Evolutionary conservation across 2,329 filamentous ascomycete genomes (phyloP), one percentile per base, ranked within the genome.

Genomic region (Sphaceloma murrayae): DNA sequence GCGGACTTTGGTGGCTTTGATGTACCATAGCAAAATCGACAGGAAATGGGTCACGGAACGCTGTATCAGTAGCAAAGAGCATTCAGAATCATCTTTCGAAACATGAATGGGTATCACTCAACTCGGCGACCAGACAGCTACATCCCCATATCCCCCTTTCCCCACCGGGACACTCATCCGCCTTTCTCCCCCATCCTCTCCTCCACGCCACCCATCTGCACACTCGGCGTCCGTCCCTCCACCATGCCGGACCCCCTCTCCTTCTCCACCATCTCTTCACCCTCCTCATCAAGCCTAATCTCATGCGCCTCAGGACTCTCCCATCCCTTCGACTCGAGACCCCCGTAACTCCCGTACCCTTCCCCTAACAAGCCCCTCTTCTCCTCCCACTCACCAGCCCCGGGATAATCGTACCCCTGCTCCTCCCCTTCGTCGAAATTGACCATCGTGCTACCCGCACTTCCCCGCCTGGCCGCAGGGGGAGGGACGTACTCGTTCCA

Each of bases 211-310:
- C 17, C 17, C 17, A 13, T 17, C 31, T 17, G 13, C 33, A 36
- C 33, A 16, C 3, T 19, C 33, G 24, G 19, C 18, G 13, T 19
- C 33, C 19, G 18, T 19, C 33, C 17, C 30, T 7, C 36, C 34
- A 46, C 24, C 18, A 19, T 14, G n/a, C n/a, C n/a, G n/a, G n/a
- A n/a, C 8, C 17, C 44, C 22, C 32, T 33, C 14, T 9, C 34
- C 17, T 51, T 56, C 48, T 58, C 49, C 21, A 52, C 48, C 56
- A 57, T 58, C 46, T 57, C 54, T 10, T 33, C 45, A 14, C 34
- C 21, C 26, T 38, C 29, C 17, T 48, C 46, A 21, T 49, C 29
- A 33, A 51, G 14, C 13, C 33, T 16, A 22, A 43, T 46, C 43
- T 49, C 52, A 19, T 46, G 47, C 11, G 47, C 47, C 16, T 45